Percentiles rank a stretch among this genome's conserved stretches.
phyloP scores from a whole-genome alignment of 2,329 filamentous ascomycete species.

The Rhexocercosporidium sp. region DNA sequence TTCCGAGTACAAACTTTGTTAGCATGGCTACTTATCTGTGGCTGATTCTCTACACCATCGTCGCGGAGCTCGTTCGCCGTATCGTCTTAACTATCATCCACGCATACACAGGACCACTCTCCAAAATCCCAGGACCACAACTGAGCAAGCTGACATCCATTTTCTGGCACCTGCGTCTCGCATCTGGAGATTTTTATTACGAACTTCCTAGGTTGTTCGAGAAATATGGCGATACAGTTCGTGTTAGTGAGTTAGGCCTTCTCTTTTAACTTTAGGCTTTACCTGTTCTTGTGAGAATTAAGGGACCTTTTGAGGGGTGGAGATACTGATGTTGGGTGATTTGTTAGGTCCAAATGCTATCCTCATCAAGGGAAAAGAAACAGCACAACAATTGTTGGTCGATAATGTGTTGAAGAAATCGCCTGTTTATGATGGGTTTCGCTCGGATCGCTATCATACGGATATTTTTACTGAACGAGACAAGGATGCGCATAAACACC shows the following conservation, averaged over 20 bases:
- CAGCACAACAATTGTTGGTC: constrained; percentile 25
- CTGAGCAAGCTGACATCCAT: constrained; percentile 20
- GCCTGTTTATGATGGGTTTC: constrained; percentile 21
- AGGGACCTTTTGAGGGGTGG: not conserved
- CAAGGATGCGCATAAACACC: constrained; percentile 26
- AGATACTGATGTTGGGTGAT: not conserved
- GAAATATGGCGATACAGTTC: constrained; percentile 30
- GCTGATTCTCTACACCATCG: not conserved
- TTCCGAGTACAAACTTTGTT: not conserved
- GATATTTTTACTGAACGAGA: constrained; percentile 29
- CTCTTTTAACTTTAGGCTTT: no score
- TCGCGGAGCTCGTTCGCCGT: constrained; percentile 21
- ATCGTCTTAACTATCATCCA: constrained; percentile 9
- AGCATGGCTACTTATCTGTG: constrained; percentile 8
- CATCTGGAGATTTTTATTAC: constrained; percentile 24
- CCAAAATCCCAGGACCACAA: constrained; percentile 31
- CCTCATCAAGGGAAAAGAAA: constrained; percentile 22
- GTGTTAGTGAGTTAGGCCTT: constrained; percentile 28
- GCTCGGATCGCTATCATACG: constrained; percentile 8
- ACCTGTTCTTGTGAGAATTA: no score
- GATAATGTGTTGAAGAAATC: constrained; percentile 27
- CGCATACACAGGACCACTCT: constrained; percentile 29
- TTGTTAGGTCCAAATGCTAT: constrained; percentile 20
- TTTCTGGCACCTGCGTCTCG: constrained; percentile 20
- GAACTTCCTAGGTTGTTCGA: constrained; percentile 17